Evolutionary conservation across 2,329 filamentous ascomycete species (phyloP), one percentile per base, ranked within the genome.

Genomic region (Fusarium pseudonygamai): DNA sequence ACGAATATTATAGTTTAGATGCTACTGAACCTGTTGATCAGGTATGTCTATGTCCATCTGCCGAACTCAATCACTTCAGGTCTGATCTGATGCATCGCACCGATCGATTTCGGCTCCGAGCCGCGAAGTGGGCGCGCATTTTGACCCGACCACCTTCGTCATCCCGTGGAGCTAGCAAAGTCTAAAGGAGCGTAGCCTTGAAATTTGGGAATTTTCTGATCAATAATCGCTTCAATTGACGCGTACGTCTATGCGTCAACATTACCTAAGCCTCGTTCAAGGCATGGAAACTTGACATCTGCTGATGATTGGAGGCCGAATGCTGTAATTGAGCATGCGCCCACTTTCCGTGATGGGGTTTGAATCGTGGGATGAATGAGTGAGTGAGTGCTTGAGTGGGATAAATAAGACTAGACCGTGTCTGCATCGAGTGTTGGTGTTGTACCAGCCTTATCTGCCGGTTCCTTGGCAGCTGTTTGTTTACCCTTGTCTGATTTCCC

Each of bases 41-140:
- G 24, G 12, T 14, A 49, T 37, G 10, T 46, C 12, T n/a, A 12
- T 15, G 39, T 30, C 4, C 26, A 53, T 63, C n/a, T 60, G 4
- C 28, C 28, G 7, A 60, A 60, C 50, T 32, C 34, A 39, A 45
- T 26, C 42, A n/a, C n/a, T 36, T 22, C 14, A n/a, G 15, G 32
- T 45, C 18, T 53, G 10, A 46, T 43, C 10, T 43, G 45, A 57
- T 26, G 36, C 18, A 39, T 39, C 20, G 14, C 10, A 34, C 67
- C 65, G 67, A 69, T 47, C 46, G 40, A 69, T 69, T 43, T 59
- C 59, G 67, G 65, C 24, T 67, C 42, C 30, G 47, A 50, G 46
- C 53, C 46, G 53, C 43, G 67, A 43, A 39, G 52, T 65, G 67
- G 67, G 65, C 56, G 52, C 50, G 24, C 39, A 32, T 49, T 13